Percentiles rank a stretch among this genome's conserved stretches.
phyloP scores from a whole-genome alignment of 495 filamentous ascomycete genomes.

The Penicillium pancosmium region DNA sequence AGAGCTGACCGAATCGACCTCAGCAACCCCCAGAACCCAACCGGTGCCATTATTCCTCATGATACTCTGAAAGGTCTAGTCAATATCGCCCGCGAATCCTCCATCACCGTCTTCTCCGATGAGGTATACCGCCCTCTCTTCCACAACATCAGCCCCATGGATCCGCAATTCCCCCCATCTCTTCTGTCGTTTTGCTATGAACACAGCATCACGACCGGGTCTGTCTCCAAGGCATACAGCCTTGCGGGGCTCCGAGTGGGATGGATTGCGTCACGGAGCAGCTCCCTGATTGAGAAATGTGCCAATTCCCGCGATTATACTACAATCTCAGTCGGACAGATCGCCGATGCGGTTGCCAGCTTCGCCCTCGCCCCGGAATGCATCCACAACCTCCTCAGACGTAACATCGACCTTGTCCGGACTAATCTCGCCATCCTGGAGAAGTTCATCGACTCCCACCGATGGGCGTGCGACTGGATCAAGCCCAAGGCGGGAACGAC shows the following conservation, averaged over 20 bases:
- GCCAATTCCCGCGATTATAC: conserved; percentile 78
- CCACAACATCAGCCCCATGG: conserved; percentile 65
- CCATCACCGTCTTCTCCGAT: conserved; percentile 73
- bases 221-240: conserved; percentile 85
- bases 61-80: conserved; percentile 63
- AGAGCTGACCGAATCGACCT: conserved; percentile 10
- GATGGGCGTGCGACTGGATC: conserved; percentile 67
- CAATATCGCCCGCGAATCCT: conserved; percentile 60
- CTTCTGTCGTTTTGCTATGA: conserved; percentile 72
- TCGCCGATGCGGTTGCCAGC: conserved; percentile 79
- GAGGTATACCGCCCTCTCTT: conserved; percentile 92
- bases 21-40: conserved; percentile 91
- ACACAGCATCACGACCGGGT: conserved; percentile 73
- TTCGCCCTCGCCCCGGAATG: conserved; percentile 68
- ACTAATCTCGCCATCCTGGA: conserved; percentile 71
- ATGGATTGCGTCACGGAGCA: conserved; percentile 75
- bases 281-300: conserved; percentile 63
- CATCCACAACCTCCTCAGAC: conserved; percentile 64
- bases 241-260: conserved; percentile 81
- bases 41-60: conserved; percentile 69
- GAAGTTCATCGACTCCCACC: conserved; percentile 66
- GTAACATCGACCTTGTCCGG: conserved; percentile 73
- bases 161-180: conserved; percentile 65
- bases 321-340: conserved; percentile 78
- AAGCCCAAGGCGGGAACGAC: conserved; percentile 84